Conservation (phyloP, 345 rosid species). For the Carallia brachiata region DNA sequence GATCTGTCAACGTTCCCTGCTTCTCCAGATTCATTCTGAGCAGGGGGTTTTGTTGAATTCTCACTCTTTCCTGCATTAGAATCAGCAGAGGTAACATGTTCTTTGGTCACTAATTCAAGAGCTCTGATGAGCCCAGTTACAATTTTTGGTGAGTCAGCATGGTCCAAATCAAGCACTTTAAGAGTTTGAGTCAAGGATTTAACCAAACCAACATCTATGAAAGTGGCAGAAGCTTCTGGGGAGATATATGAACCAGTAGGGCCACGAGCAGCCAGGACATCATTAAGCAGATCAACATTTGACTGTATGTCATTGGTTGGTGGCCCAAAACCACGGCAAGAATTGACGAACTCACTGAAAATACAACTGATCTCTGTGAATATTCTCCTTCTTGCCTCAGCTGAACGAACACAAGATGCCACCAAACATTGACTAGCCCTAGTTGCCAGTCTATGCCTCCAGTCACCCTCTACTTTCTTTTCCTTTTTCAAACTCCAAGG, state of each 20-base stretch:
- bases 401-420: constrained; percentile 84
- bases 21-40: constrained; percentile 48
- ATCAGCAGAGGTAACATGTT: constrained; percentile 69
- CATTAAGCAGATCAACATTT: constrained; percentile 78
- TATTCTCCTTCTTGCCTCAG: constrained; percentile 84
- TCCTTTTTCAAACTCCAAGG: constrained; percentile 63
- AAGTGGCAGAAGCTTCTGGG: constrained; percentile 85
- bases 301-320: constrained; percentile 64
- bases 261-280: constrained; percentile 75
- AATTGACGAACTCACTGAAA: constrained; percentile 62
- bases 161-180: constrained; percentile 87
- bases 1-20: constrained; percentile 55
- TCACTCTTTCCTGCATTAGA: constrained; percentile 56
- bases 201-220: constrained; percentile 83
- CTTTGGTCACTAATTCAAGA: constrained; percentile 90
- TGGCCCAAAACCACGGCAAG: constrained; percentile 51
- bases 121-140: constrained; percentile 78
- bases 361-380: constrained; percentile 66
- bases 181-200: constrained; percentile 72
- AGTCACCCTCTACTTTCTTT: constrained; percentile 71
- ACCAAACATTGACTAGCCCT: constrained; percentile 85
- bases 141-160: constrained; percentile 78
- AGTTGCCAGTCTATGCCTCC: constrained; percentile 82
- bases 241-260: constrained; percentile 80
- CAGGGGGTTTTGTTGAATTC: constrained; percentile 53